phyloP scores from a whole-genome alignment of 129 eudicot species.

The Logfia minima region DNA sequence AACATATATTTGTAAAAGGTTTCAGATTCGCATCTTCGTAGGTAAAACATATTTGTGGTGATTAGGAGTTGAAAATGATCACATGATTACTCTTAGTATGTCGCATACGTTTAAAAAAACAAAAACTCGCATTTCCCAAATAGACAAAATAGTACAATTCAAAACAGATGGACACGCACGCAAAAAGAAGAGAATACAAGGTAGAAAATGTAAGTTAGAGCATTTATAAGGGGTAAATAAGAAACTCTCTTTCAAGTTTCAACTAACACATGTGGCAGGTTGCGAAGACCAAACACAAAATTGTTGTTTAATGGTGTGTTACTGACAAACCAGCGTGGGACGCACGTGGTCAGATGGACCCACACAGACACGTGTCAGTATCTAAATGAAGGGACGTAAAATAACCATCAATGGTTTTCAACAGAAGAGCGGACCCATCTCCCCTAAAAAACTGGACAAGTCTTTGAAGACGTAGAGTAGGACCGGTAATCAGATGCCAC shows the following conservation, averaged over 20 bases:
- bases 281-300: slow-evolving; percentile 2
- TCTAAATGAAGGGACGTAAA: slow-evolving; percentile 25
- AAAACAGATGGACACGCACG: too few relatives aligned
- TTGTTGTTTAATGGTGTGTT: slow-evolving; percentile 10
- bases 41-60: too few relatives aligned
- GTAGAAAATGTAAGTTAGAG: neutral
- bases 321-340: slow-evolving; percentile 36
- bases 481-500: slow-evolving; percentile 35
- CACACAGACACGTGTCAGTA: slow-evolving; percentile 27
- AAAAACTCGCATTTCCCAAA: too few relatives aligned
- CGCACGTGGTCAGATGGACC: slow-evolving; percentile 28
- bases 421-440: slow-evolving; percentile 25
- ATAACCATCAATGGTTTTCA: slow-evolving; percentile 34
- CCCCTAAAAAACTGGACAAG: slow-evolving; percentile 29
- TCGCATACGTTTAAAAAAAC: too few relatives aligned
- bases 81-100: too few relatives aligned
- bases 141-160: too few relatives aligned
- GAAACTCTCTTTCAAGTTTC: slow-evolving; percentile 1
- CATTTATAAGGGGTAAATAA: slow-evolving; percentile 3
- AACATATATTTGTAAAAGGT: too few relatives aligned
- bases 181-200: too few relatives aligned
- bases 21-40: too few relatives aligned
- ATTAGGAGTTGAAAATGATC: too few relatives aligned
- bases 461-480: slow-evolving; percentile 22
- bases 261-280: slow-evolving; percentile 27